A percentile compares a stretch with the other conserved stretches of the same genome.
Conservation (phyloP, 108 stramenopile genomes). For the Cyclotella sp. region DNA sequence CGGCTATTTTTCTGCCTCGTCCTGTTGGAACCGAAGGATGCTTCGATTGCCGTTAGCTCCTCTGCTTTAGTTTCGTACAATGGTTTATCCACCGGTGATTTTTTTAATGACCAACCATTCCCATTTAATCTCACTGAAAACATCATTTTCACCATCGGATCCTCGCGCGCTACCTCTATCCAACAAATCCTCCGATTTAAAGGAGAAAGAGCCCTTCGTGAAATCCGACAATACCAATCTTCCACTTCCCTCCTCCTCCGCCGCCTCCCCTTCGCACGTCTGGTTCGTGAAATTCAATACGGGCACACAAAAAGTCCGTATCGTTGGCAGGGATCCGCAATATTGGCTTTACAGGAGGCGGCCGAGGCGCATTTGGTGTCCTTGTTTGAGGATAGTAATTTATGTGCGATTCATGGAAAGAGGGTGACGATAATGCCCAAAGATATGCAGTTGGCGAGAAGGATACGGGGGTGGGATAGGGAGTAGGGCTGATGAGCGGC, state of each 20-base stretch:
- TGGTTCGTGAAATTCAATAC: slow-evolving; percentile 90
- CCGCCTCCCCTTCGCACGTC: slow-evolving; percentile 94
- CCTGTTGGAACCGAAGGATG: too few species aligned
- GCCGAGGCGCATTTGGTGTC: slow-evolving; percentile 93
- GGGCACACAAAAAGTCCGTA: slow-evolving; percentile 57
- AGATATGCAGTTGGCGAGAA: slow-evolving; percentile 94
- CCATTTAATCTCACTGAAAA: background rate
- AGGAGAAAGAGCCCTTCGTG: slow-evolving; percentile 87
- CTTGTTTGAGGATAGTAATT: slow-evolving; percentile 95
- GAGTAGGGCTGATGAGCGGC: too few species aligned
- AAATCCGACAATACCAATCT: slow-evolving; percentile 95
- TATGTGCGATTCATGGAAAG: slow-evolving; percentile 96
- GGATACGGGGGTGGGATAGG: slow-evolving; percentile 82
- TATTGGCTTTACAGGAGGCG: slow-evolving; percentile 96
- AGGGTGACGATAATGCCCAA: slow-evolving; percentile 98
- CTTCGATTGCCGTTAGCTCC: too few species aligned
- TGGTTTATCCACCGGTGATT: too few species aligned
- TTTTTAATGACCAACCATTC: background rate
- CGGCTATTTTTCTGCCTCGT: too few species aligned
- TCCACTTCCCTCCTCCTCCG: slow-evolving; percentile 92
- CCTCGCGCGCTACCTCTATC: background rate
- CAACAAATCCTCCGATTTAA: background rate
- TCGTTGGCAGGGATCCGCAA: slow-evolving; percentile 95
- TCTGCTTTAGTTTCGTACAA: too few species aligned
- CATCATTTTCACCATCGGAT: background rate